A percentile compares a stretch with the other conserved stretches of the same genome.
These are phyloP conservation scores for Dactylonectria estremocensis DNA, from an alignment of 2,329 filamentous ascomycete species.

Conservation along the genomic window DNA sequence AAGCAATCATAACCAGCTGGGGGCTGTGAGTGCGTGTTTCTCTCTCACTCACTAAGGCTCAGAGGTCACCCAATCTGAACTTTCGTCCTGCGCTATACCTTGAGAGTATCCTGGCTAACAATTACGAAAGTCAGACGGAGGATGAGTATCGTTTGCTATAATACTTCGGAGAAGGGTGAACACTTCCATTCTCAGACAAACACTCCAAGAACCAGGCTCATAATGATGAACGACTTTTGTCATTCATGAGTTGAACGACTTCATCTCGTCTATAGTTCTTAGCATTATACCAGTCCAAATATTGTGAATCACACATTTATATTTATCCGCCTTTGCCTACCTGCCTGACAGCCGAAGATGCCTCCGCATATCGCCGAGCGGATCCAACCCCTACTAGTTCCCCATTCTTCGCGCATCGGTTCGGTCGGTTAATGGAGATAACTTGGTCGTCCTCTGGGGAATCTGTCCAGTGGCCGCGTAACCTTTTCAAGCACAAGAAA, in stretches of 20 bases:
- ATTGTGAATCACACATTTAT: background rate
- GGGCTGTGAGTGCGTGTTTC: too few species aligned
- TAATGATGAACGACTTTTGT: too few species aligned
- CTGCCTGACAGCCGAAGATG: background rate
- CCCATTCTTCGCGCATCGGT: background rate
- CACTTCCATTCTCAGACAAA: too few species aligned
- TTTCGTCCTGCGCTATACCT: too few species aligned
- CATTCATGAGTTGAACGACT: background rate
- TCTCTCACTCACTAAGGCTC: too few species aligned
- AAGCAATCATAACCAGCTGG: too few species aligned
- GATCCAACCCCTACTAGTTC: background rate
- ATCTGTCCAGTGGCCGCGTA: slow-evolving; percentile 26
- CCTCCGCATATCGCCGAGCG: slow-evolving; percentile 6
- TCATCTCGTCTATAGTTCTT: background rate
- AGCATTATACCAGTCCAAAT: background rate
- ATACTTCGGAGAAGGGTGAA: too few species aligned
- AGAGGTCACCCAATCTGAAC: too few species aligned
- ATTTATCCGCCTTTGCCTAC: background rate
- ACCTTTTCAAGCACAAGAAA: slow-evolving; percentile 24
- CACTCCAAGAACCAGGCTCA: too few species aligned
- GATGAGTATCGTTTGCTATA: too few species aligned
- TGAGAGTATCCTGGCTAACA: too few species aligned
- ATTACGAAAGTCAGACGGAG: too few species aligned
- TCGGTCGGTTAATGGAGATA: slow-evolving; percentile 16
- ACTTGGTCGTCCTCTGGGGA: background rate